Evolutionary conservation across 2,329 filamentous ascomycete species (phyloP).

Genomic region (Plectosphaerella sp.): DNA sequence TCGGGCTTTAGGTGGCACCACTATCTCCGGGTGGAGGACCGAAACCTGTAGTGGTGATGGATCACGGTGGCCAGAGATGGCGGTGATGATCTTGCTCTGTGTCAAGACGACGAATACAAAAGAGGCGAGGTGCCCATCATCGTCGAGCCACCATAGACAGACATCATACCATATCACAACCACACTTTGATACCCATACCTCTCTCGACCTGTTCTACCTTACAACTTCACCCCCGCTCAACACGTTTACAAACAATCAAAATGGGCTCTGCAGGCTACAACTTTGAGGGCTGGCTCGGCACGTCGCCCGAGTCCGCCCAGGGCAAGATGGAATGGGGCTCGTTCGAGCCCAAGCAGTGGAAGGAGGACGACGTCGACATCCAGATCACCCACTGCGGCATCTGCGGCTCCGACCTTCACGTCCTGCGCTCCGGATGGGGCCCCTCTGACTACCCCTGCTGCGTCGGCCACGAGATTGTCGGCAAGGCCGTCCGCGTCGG

Average conservation of each 20-base stretch:
- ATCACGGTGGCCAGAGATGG: too few species aligned
- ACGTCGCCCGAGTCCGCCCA: conserved; percentile 31
- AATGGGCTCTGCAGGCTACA: conserved; percentile 30
- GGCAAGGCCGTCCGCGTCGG: conserved; percentile 54
- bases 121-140: too few species aligned
- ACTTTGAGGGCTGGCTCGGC: conserved; percentile 50
- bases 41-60: too few species aligned
- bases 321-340: conserved; percentile 50
- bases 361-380: conserved; percentile 64
- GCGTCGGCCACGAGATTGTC: conserved; percentile 63
- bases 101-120: too few species aligned
- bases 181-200: too few species aligned
- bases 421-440: conserved; percentile 51
- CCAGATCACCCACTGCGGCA: conserved; percentile 59
- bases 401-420: conserved; percentile 61
- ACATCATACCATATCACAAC: too few species aligned
- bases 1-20: too few species aligned
- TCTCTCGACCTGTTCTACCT: too few species aligned
- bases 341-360: conserved; percentile 61
- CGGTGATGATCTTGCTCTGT: too few species aligned
- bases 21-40: too few species aligned
- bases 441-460: conserved; percentile 26
- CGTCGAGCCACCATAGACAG: too few species aligned
- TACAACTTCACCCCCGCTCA: too few species aligned
- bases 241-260: neutral